These are phyloP conservation scores for Aspergillus homomorphus DNA, from an alignment of 495 filamentous ascomycete genomes.

Conservation along the genomic window DNA sequence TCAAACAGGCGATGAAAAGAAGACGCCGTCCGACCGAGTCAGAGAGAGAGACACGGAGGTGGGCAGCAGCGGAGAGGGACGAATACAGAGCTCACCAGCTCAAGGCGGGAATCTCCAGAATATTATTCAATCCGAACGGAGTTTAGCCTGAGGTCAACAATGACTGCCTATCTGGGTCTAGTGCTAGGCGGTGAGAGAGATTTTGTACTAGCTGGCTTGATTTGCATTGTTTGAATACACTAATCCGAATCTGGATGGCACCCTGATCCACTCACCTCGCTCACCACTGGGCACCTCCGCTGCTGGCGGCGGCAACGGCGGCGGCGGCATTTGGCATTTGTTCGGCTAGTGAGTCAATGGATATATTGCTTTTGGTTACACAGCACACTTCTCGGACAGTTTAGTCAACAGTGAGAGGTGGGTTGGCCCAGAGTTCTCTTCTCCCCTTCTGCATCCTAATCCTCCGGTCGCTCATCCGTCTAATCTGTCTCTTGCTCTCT, in stretches of 20 bases:
- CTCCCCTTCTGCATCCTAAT: neutral
- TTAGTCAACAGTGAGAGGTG: slow-evolving; percentile 3
- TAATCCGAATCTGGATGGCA: slow-evolving; percentile 14
- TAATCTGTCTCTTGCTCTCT: neutral
- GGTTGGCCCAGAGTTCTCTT: neutral
- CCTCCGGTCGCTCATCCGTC: neutral
- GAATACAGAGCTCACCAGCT: slow-evolving; percentile 8
- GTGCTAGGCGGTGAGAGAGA: slow-evolving; percentile 35
- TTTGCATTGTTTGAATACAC: neutral
- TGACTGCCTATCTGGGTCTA: slow-evolving; percentile 40
- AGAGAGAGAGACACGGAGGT: slow-evolving; percentile 11
- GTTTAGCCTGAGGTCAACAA: slow-evolving; percentile 34
- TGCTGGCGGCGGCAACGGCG: too few relatives aligned
- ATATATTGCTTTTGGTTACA: neutral
- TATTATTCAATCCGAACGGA: slow-evolving; percentile 24
- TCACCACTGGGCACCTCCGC: too few relatives aligned
- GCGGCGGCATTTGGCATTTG: too few relatives aligned
- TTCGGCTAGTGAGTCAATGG: slow-evolving; percentile 8
- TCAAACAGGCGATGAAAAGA: slow-evolving; percentile 13
- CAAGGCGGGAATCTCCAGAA: slow-evolving; percentile 16
- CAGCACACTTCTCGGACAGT: slow-evolving; percentile 1
- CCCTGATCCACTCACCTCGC: slow-evolving; percentile 6
- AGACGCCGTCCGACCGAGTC: slow-evolving; percentile 9
- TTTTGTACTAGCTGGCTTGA: slow-evolving; percentile 15
- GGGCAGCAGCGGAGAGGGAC: neutral